These are phyloP conservation scores for Chlorella vulgaris DNA, from an alignment of 139 green algal genomes.

Conservation along the genomic window DNA sequence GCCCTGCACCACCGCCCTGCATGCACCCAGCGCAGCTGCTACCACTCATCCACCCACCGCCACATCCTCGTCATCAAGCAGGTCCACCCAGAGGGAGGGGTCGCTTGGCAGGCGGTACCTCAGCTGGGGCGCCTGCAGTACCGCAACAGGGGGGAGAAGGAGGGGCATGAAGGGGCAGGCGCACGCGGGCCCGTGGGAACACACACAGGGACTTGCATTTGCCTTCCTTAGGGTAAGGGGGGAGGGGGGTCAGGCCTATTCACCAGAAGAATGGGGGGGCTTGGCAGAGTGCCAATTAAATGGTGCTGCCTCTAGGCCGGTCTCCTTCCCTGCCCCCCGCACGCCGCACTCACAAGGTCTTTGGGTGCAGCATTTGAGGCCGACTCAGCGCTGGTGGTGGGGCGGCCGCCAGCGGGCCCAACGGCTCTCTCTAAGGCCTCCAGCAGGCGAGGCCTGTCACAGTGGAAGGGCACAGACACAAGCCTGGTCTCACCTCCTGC, in stretches of 20 bases:
- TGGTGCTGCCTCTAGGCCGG: too few relatives aligned
- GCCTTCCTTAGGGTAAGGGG: too few relatives aligned
- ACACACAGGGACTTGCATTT: too few relatives aligned
- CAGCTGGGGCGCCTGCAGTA: constrained; percentile 35
- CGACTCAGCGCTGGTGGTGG: not conserved
- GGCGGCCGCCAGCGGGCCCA: not conserved
- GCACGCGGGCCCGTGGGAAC: too few relatives aligned
- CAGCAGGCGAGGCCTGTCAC: constrained; percentile 34
- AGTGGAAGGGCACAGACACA: constrained; percentile 46
- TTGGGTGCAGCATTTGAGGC: constrained; percentile 2
- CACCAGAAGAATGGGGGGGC: too few relatives aligned
- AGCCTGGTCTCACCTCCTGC: constrained; percentile 76
- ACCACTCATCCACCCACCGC: not conserved
- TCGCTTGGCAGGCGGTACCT: constrained; percentile 73
- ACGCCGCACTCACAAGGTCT: constrained; percentile 17
- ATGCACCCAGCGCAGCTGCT: too few relatives aligned
- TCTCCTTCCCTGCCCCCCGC: too few relatives aligned
- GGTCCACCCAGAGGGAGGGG: constrained; percentile 61
- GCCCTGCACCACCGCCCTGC: too few relatives aligned
- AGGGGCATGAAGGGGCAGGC: not conserved
- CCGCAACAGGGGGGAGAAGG: not conserved
- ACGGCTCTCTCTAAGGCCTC: constrained; percentile 43
- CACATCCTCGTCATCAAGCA: constrained; percentile 61
- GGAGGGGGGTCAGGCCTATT: too few relatives aligned
- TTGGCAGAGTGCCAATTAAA: too few relatives aligned